These are phyloP conservation scores for Colletotrichum tanaceti DNA, from an alignment of 2,329 filamentous ascomycete species.

Conservation along the genomic window DNA sequence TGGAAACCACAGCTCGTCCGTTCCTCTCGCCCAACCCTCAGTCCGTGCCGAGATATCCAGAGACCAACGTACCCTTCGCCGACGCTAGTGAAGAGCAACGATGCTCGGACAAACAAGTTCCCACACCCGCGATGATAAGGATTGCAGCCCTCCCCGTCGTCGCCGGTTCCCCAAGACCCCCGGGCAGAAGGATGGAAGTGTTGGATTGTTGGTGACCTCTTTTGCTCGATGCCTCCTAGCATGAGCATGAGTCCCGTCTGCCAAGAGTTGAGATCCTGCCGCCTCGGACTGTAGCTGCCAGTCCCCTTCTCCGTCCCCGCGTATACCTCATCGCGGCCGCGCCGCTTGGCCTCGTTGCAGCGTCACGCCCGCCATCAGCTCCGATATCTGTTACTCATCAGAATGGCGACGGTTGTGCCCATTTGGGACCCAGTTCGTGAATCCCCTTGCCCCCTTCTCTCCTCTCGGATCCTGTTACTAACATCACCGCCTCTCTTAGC, in stretches of 20 bases:
- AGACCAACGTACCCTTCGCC: slow-evolving; percentile 36
- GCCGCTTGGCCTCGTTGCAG: slow-evolving; percentile 7
- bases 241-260: slow-evolving; percentile 23
- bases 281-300: not conserved
- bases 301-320: too few relatives aligned
- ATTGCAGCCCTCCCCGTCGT: not conserved
- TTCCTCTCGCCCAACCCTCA: not conserved
- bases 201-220: not conserved
- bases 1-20: not conserved
- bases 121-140: slow-evolving; percentile 23
- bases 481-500: not conserved
- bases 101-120: slow-evolving; percentile 32
- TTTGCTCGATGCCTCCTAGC: not conserved
- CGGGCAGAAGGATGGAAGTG: not conserved
- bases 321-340: not conserved
- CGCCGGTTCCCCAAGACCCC: slow-evolving; percentile 4
- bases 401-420: slow-evolving; percentile 14
- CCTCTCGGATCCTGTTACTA: not conserved
- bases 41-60: slow-evolving; percentile 33
- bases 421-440: slow-evolving; percentile 20
- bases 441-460: not conserved
- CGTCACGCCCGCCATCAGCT: not conserved
- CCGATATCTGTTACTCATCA: not conserved
- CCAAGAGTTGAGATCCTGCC: not conserved
- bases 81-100: slow-evolving; percentile 34